Evolutionary conservation across 345 rosid species (phyloP).

Genomic region (Firmiana major): DNA sequence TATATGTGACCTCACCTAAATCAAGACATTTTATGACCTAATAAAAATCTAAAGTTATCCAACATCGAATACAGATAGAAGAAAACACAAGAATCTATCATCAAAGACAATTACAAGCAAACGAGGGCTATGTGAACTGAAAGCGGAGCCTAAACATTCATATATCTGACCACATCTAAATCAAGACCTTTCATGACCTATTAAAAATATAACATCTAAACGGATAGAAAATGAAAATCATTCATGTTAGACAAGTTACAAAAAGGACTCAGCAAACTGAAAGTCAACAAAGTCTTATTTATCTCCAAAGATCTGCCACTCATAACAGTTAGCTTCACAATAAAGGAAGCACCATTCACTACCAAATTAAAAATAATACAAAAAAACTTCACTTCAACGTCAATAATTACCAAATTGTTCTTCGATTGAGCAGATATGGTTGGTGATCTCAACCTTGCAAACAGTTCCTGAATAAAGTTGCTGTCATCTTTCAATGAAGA

Average conservation of each 20-base stretch:
- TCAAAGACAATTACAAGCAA: background rate
- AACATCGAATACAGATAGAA: background rate
- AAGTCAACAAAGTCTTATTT: background rate
- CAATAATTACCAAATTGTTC: slow-evolving; percentile 77
- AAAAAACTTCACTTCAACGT: background rate
- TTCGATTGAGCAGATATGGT: slow-evolving; percentile 58
- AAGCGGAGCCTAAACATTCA: background rate
- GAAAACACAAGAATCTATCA: background rate
- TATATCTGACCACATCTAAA: background rate
- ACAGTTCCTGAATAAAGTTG: slow-evolving; percentile 83
- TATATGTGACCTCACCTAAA: background rate
- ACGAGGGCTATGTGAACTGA: background rate
- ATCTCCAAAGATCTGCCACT: background rate
- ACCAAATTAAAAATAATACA: background rate
- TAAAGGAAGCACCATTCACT: background rate
- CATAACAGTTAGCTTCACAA: background rate
- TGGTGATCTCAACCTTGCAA: slow-evolving; percentile 67
- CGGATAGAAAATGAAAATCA: background rate
- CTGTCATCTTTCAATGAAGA: slow-evolving; percentile 75
- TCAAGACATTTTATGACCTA: background rate
- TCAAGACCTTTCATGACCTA: background rate
- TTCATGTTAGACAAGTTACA: background rate
- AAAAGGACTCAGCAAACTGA: background rate
- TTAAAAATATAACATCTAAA: background rate
- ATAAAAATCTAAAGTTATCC: background rate